Evolutionary conservation across 2,329 filamentous ascomycete species (phyloP), one percentile per base, ranked within the genome.

Genomic region (Penicillium janthinellum): DNA sequence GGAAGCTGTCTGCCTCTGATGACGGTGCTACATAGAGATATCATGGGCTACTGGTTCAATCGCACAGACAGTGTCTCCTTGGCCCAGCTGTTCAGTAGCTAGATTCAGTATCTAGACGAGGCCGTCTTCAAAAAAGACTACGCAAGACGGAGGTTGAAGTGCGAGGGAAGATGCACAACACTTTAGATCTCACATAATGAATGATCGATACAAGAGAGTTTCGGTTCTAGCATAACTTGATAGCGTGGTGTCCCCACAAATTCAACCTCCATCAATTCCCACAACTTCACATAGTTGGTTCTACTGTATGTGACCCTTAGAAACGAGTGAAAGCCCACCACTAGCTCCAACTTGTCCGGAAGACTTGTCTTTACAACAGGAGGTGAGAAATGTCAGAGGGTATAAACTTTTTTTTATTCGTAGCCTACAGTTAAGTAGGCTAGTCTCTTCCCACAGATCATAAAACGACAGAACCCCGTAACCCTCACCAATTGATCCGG

Each of bases 361-460:
- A 20, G 20, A 1, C 20, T 20, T 20, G 20, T 20, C 20, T 20
- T 20, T 20, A 47, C 39, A 11, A 54, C 11, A n/a, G 20, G 14
- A 8, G 7, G 7, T 31, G 28, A 53, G 4, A 12, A 20, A 35
- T 37, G 17, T 37, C 15, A 22, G 39, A 67, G 59, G 64, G 59
- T 64, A 69, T 66, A 64, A 65, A 63, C 62, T 65, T 66, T 64
- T 63, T 70, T 66, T 65, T 20, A 61, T 68, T 70, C 49, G 49
- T 62, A 60, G 59, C 63, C 59, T 60, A 58, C 52, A 54, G 28
- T 54, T 14, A 53, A 53, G 52, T 54, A 63, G 56, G 59, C 65
- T 62, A 65, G 60, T 67, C 63, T 67, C 61, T 64, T 55, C 64
- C 64, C 61, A 58, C 55, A 57, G 28, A 47, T 62, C 59, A 54